Percentiles rank a stretch among this genome's conserved stretches.
Evolutionary conservation across 1,139 yeast species (phyloP).

Genomic region (Zygoascus hellenicus): DNA sequence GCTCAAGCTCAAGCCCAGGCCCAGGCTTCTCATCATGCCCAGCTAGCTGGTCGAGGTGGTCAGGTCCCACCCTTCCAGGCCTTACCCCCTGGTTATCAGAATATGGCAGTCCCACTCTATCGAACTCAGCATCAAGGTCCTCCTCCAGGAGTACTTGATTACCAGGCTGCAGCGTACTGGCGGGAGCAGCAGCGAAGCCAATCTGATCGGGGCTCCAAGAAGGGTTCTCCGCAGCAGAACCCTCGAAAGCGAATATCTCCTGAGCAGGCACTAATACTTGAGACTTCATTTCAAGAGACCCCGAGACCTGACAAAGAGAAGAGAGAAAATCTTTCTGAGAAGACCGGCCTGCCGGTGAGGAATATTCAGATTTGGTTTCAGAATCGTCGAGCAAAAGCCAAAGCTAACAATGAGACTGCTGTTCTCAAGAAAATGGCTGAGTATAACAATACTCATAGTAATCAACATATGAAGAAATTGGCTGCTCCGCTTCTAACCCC

Average conservation of each 20-base stretch:
- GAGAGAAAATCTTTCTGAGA: slow-evolving; percentile 24
- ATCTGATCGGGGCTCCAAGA: neutral
- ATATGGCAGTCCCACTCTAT: neutral
- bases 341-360: slow-evolving; percentile 27
- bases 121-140: slow-evolving; percentile 1
- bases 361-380: slow-evolving; percentile 34
- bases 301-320: slow-evolving; percentile 30
- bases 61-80: neutral
- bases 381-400: slow-evolving; percentile 30
- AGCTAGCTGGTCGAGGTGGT: neutral
- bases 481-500: slow-evolving; percentile 1
- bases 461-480: neutral
- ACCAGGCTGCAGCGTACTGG: slow-evolving; percentile 3
- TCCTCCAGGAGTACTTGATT: neutral
- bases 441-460: slow-evolving; percentile 2
- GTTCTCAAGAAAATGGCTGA: slow-evolving; percentile 14
- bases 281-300: slow-evolving; percentile 25
- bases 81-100: neutral
- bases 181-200: slow-evolving; percentile 2
- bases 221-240: slow-evolving; percentile 1
- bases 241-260: slow-evolving; percentile 28
- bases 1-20: neutral
- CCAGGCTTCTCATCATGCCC: neutral
- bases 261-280: slow-evolving; percentile 26
- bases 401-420: slow-evolving; percentile 23